Evolutionary conservation across 164 flowering plant genomes (phyloP), one percentile per base, ranked within the genome.

Genomic region (Aristolochia contorta): DNA sequence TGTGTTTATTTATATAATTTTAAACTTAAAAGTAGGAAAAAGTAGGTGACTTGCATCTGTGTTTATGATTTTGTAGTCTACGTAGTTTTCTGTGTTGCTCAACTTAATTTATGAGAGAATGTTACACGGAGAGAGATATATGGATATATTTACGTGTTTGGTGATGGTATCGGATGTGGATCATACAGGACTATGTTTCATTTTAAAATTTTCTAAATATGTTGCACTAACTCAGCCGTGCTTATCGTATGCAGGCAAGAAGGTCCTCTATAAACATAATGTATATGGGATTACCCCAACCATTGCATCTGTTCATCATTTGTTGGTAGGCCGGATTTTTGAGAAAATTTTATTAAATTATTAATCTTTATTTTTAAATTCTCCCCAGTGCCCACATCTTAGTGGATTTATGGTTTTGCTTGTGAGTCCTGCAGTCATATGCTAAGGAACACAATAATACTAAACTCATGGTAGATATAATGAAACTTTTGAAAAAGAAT

Each of bases 201-300:
- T 27, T 12, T n/a, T 5, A 19, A 18, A 33, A 16, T 33, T 30
- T 13, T 14, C 19, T 20, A 56, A 10, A 12, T 30, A 2, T 4
- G 9, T 32, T 16, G 45, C 33, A 30, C 2, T 16, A 32, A 47
- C 56, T 54, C 50, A 3, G n/a, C 21, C 12, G 25, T 16, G 19
- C 22, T 48, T 65, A 73, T 18, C 21, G 0, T 51, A 25, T 73
- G 61, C 79, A 94, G 99, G 89, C 19, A 83, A 82, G 81, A 88
- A 77, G 75, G 66, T 79, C 12, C 56, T 94, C 51, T 81, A 82
- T 80, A 82, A 82, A 75, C 91, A 85, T 71, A 94, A 91, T 68
- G 70, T 82, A 9, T 86, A 78, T 78, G 99, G 99, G 63, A 49
- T 91, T 66, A 72, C 82, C 61, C 97, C 99, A 57, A 78, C 66